phyloP scores from a whole-genome alignment of 1,284 basidiomycete species.

The Austroboletus niveus region DNA sequence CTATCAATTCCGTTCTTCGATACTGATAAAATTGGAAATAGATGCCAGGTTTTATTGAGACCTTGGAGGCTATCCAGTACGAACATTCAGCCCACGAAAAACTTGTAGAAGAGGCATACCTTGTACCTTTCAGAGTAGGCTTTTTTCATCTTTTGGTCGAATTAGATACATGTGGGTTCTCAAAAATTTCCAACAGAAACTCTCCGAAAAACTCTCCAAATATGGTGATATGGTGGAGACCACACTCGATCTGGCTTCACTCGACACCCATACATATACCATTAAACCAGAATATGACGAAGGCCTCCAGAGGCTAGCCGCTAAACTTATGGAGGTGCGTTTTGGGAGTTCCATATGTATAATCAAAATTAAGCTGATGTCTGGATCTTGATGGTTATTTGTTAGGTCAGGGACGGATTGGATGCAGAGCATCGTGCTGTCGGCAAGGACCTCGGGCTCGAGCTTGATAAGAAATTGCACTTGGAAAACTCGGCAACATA shows the following conservation, averaged over 20 bases:
- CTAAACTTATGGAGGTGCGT: slow-evolving; percentile 59
- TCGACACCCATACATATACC: slow-evolving; percentile 84
- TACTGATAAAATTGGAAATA: slow-evolving; percentile 30
- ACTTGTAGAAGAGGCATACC: slow-evolving; percentile 69
- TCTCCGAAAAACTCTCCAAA: slow-evolving; percentile 63
- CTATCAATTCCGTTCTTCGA: not conserved
- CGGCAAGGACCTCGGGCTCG: slow-evolving; percentile 77
- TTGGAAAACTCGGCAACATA: slow-evolving; percentile 91
- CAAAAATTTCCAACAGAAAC: slow-evolving; percentile 46
- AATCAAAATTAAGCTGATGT: not conserved
- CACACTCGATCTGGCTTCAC: slow-evolving; percentile 88
- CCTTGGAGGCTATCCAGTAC: slow-evolving; percentile 53
- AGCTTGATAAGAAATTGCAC: slow-evolving; percentile 94
- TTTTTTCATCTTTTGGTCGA: not conserved
- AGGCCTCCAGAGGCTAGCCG: slow-evolving; percentile 67
- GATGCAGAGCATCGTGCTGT: slow-evolving; percentile 81
- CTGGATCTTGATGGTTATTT: not conserved
- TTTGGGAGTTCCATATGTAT: not conserved
- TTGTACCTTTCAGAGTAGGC: slow-evolving; percentile 59
- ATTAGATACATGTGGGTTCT: not conserved
- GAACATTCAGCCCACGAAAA: slow-evolving; percentile 46
- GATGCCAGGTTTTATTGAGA: slow-evolving; percentile 75
- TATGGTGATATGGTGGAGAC: slow-evolving; percentile 95
- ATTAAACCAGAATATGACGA: slow-evolving; percentile 93
- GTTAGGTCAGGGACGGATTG: slow-evolving; percentile 71